Evolutionary conservation across 495 filamentous ascomycete species (phyloP).

Genomic region (Neurospora sp.): DNA sequence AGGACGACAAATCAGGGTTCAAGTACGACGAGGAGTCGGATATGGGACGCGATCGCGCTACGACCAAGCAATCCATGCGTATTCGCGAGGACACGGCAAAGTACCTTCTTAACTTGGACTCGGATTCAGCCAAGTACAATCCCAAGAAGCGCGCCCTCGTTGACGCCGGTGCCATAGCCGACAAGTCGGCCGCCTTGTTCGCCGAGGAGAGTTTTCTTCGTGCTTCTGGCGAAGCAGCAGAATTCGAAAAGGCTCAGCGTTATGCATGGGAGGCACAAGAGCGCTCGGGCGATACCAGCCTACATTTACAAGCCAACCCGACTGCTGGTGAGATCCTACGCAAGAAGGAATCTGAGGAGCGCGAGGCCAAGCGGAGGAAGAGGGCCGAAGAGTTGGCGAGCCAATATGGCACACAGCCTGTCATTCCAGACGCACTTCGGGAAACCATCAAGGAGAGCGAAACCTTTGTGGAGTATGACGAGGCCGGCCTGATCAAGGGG

Average conservation of each 20-base stretch:
- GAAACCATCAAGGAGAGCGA: constrained; percentile 72
- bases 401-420: constrained; percentile 73
- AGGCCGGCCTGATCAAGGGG: constrained; percentile 79
- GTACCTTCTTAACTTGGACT: constrained; percentile 86
- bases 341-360: constrained; percentile 65
- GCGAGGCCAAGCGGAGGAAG: constrained; percentile 53
- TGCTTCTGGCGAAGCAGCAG: constrained; percentile 84
- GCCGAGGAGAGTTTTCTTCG: constrained; percentile 92
- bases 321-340: constrained; percentile 80
- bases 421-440: constrained; percentile 51
- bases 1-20: constrained; percentile 21
- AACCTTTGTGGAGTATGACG: constrained; percentile 91
- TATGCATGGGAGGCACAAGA: constrained; percentile 97
- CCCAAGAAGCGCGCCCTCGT: constrained; percentile 94
- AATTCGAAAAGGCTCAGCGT: constrained; percentile 80
- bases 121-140: constrained; percentile 96
- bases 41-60: constrained; percentile 84
- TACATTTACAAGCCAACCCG: constrained; percentile 91
- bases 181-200: constrained; percentile 77
- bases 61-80: constrained; percentile 74
- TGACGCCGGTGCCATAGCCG: constrained; percentile 70
- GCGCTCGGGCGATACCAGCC: constrained; percentile 55
- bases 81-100: constrained; percentile 98
- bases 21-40: constrained; percentile 96
- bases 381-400: constrained; percentile 64